Evolutionary conservation across 2,329 filamentous ascomycete species (phyloP).

Genomic region (Cryphonectria nitschkei): DNA sequence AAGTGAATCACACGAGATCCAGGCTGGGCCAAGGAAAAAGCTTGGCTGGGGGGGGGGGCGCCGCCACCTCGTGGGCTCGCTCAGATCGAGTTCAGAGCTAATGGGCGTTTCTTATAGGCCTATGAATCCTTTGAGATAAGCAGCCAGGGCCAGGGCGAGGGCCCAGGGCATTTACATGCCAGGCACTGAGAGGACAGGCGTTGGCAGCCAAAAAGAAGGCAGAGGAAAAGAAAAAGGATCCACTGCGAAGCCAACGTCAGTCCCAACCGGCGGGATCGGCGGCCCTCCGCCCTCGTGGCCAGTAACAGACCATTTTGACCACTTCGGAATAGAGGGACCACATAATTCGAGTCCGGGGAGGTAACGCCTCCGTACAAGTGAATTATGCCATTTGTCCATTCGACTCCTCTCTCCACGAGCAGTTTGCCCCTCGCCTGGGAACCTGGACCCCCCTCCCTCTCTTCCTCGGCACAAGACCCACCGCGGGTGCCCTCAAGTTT

Average conservation of each 20-base stretch:
- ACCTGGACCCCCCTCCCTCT: neutral
- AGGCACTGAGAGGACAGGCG: neutral
- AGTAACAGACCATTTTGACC: neutral
- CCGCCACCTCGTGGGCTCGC: neutral
- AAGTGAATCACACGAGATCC: neutral
- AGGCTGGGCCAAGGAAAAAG: neutral
- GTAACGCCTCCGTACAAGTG: neutral
- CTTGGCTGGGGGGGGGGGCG: neutral
- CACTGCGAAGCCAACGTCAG: neutral
- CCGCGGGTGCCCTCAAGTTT: neutral
- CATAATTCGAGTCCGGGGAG: constrained; percentile 2
- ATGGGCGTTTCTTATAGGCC: neutral
- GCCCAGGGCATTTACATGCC: neutral
- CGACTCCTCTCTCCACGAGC: neutral
- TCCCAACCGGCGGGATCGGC: neutral
- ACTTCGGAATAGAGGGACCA: neutral
- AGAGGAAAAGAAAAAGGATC: neutral
- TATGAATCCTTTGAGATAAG: constrained; percentile 4
- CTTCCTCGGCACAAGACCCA: neutral
- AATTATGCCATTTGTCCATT: constrained; percentile 5
- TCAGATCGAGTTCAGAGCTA: neutral
- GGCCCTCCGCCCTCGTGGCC: neutral
- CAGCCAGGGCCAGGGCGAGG: neutral
- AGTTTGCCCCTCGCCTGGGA: neutral
- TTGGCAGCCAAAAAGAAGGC: neutral